These are phyloP conservation scores for Hibiscus mutabilis DNA, from an alignment of 345 rosid genomes.

Conservation along the genomic window DNA sequence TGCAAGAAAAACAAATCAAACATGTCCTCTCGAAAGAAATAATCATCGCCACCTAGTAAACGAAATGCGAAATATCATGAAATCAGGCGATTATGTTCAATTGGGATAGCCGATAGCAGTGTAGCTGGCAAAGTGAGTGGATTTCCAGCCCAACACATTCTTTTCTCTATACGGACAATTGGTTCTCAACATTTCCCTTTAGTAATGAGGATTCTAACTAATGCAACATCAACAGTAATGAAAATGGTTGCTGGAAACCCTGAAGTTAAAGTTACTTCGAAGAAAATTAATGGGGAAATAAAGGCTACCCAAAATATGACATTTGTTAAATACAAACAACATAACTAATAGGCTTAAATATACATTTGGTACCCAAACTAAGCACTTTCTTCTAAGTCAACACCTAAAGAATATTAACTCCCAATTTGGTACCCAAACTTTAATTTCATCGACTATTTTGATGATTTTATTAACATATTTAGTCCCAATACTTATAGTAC, in stretches of 20 bases:
- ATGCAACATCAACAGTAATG: neutral
- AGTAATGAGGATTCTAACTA: neutral
- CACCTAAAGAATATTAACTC: too few relatives aligned
- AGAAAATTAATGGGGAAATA: too few relatives aligned
- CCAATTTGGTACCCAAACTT: too few relatives aligned
- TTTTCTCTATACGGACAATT: neutral
- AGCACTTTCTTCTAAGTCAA: too few relatives aligned
- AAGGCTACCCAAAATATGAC: too few relatives aligned
- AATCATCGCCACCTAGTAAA: neutral
- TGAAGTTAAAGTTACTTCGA: neutral
- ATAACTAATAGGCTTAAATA: too few relatives aligned
- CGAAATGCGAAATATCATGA: neutral
- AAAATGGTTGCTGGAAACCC: neutral
- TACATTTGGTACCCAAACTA: too few relatives aligned
- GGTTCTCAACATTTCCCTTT: neutral
- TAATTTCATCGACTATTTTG: too few relatives aligned
- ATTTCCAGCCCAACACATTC: neutral
- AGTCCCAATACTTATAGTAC: too few relatives aligned
- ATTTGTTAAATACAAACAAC: too few relatives aligned
- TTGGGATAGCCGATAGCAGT: neutral
- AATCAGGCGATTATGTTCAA: neutral
- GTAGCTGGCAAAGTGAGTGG: neutral
- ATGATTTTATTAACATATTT: too few relatives aligned
- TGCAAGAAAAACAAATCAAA: neutral
- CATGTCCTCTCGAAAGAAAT: neutral